Evolutionary conservation across 495 filamentous ascomycete genomes (phyloP).

Genomic region (Neurospora sublineolata): DNA sequence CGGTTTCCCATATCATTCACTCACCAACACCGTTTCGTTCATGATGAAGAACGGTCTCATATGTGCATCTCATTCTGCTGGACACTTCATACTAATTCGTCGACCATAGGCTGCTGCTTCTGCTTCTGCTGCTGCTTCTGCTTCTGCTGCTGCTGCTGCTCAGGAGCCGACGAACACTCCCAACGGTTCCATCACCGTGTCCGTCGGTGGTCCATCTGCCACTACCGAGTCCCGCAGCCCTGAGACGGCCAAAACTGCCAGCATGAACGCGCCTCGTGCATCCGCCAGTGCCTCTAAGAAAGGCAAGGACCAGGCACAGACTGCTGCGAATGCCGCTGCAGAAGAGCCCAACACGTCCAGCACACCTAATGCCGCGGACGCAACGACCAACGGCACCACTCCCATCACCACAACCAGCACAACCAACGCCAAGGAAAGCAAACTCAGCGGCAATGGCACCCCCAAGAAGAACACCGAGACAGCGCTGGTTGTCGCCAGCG

Average conservation of each 20-base stretch:
- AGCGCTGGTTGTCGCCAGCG: background rate
- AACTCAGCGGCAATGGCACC: background rate
- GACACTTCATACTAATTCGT: background rate
- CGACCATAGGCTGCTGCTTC: background rate
- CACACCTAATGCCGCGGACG: background rate
- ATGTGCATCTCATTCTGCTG: background rate
- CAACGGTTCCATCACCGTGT: background rate
- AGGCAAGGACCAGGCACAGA: background rate
- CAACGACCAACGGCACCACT: background rate
- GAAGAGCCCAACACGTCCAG: background rate
- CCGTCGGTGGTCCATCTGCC: background rate
- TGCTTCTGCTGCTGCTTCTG: background rate
- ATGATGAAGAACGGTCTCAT: background rate
- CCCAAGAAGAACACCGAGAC: background rate
- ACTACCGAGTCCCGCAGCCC: background rate
- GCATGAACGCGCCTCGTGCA: background rate
- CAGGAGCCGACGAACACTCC: background rate
- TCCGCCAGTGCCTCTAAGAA: background rate
- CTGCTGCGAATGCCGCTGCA: background rate
- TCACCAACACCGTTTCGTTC: background rate
- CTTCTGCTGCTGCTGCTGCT: background rate
- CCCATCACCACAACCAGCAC: background rate
- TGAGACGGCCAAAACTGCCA: background rate
- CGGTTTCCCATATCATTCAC: background rate
- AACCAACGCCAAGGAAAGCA: background rate